These are phyloP conservation scores for Rhodotorula sp. DNA, from an alignment of 1,284 basidiomycete species.

Conservation along the genomic window DNA sequence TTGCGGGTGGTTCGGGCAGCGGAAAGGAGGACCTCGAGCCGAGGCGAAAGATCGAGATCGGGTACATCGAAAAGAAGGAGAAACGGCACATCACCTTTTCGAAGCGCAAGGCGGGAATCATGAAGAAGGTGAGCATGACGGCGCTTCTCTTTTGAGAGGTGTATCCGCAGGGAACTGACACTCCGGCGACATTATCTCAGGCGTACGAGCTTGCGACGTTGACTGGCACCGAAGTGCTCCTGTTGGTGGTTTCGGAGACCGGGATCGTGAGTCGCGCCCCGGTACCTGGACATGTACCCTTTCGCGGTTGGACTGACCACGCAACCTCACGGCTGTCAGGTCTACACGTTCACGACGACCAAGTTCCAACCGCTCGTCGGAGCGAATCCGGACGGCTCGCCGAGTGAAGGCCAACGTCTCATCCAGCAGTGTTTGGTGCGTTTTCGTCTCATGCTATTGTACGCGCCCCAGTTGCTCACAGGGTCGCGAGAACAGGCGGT, in stretches of 20 bases:
- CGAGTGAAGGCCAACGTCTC: constrained; percentile 87
- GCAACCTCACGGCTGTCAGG: constrained; percentile 16
- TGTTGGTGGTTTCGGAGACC: constrained; percentile 96
- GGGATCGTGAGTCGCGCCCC: constrained; percentile 68
- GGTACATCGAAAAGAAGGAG: constrained; percentile 70
- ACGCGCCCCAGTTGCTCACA: neutral
- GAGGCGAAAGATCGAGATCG: constrained; percentile 97
- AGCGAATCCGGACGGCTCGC: constrained; percentile 55
- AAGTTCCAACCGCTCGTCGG: constrained; percentile 96
- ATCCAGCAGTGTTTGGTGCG: constrained; percentile 66
- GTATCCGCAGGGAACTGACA: too few relatives aligned
- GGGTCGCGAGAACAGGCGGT: constrained; percentile 22
- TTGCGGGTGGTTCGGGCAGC: constrained; percentile 4
- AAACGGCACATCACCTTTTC: constrained; percentile 97
- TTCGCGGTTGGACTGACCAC: too few relatives aligned
- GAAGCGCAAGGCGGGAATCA: constrained; percentile 99
- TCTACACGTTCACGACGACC: constrained; percentile 72
- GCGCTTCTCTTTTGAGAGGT: too few relatives aligned
- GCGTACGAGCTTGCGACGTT: constrained; percentile 97
- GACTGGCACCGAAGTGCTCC: constrained; percentile 93
- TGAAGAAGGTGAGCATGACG: constrained; percentile 81
- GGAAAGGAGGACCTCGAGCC: constrained; percentile 53
- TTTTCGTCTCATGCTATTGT: neutral
- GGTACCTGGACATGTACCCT: too few relatives aligned
- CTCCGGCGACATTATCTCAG: constrained; percentile 52